phyloP scores from a whole-genome alignment of 371 early-diverging fungal genomes.

The Nematocida ausubeli region DNA sequence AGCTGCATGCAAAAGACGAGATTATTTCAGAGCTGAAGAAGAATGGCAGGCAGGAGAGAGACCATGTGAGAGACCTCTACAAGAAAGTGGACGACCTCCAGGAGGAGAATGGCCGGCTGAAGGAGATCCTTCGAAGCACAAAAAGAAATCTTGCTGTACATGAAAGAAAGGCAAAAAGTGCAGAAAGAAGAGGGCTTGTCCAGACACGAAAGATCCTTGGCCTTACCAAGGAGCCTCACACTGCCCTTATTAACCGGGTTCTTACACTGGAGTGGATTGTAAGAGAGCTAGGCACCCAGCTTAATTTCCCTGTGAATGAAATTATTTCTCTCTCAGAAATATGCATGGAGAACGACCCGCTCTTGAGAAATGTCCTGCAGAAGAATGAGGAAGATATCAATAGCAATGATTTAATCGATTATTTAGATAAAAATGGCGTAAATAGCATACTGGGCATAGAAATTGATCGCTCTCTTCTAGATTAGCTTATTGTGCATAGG shows the following conservation, averaged over 20 bases:
- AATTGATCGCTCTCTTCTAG: conserved; percentile 3
- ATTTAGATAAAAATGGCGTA: conserved; percentile 48
- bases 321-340: conserved; percentile 35
- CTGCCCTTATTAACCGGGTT: neutral
- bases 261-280: conserved; percentile 41
- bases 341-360: conserved; percentile 30
- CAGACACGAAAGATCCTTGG: neutral
- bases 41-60: neutral
- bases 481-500: too few species aligned
- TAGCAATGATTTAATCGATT: conserved; percentile 25
- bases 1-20: conserved; percentile 39
- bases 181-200: neutral
- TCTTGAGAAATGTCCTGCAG: neutral
- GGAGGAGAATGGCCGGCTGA: neutral
- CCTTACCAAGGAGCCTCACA: neutral
- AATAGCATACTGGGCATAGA: conserved; percentile 38
- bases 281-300: neutral
- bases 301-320: conserved; percentile 10
- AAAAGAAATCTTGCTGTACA: neutral
- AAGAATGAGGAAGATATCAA: neutral
- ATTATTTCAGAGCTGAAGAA: conserved; percentile 20
- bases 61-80: neutral
- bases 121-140: neutral
- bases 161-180: neutral
- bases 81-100: neutral